A percentile compares a stretch with the other conserved stretches of the same genome.
Evolutionary conservation across 495 filamentous ascomycete genomes (phyloP).

Genomic region (Podospora pseudopauciseta): DNA sequence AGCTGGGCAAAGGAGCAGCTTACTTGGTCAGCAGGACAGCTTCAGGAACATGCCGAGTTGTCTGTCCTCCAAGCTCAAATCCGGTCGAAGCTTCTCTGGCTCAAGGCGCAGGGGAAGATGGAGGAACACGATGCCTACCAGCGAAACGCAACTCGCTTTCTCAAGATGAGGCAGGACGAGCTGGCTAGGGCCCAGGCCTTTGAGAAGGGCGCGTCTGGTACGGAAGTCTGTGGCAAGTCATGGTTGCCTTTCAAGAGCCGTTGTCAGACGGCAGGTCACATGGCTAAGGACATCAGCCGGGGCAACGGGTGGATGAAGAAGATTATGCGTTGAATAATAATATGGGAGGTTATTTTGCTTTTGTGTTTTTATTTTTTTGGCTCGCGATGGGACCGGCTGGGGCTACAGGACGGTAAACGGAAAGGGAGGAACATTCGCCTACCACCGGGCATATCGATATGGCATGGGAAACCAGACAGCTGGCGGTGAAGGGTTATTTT

Average conservation of each 20-base stretch:
- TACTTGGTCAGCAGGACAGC: constrained; percentile 22
- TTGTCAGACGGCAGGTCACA: neutral
- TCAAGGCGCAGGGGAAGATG: constrained; percentile 40
- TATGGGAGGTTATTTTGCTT: neutral
- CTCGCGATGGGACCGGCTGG: neutral
- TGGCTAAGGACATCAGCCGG: neutral
- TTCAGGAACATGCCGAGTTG: constrained; percentile 33
- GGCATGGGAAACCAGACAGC: neutral
- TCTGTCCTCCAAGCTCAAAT: constrained; percentile 43
- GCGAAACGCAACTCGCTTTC: constrained; percentile 35
- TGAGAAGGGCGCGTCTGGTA: neutral
- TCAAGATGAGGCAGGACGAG: constrained; percentile 32
- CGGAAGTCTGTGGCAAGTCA: neutral
- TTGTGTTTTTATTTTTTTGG: constrained; percentile 12
- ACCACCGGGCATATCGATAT: neutral
- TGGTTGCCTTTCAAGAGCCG: neutral
- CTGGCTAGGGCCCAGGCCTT: neutral
- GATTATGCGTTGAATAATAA: constrained; percentile 14
- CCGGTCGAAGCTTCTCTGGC: constrained; percentile 46
- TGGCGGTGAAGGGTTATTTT: neutral
- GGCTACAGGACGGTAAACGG: constrained; percentile 9
- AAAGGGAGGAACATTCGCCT: neutral
- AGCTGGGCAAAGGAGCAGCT: constrained; percentile 21
- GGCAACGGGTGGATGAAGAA: constrained; percentile 25
- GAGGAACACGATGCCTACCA: constrained; percentile 41